Conservation (phyloP, 371 early-diverging fungal genomes). For the Caulochytrium protostelioides region DNA sequence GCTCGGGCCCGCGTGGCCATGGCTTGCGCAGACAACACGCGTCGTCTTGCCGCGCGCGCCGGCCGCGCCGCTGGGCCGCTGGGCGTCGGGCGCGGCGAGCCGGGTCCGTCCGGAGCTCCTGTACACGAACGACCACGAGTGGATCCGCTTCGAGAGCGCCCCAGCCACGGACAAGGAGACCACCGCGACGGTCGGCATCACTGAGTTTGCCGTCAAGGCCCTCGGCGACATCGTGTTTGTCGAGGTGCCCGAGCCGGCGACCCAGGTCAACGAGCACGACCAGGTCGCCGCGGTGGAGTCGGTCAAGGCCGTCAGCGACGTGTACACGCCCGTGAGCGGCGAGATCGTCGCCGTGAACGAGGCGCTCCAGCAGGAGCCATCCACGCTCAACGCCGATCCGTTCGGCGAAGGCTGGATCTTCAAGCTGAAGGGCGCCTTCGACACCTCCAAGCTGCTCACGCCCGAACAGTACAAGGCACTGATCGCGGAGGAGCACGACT, state of each 20-base stretch:
- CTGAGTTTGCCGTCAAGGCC: constrained; percentile 69
- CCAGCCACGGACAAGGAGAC: constrained; percentile 36
- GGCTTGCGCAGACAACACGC: too few relatives aligned
- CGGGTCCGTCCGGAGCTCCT: too few relatives aligned
- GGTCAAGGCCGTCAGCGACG: constrained; percentile 86
- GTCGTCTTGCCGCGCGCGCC: too few relatives aligned
- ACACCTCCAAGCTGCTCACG: too few relatives aligned
- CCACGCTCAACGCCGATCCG: constrained; percentile 52
- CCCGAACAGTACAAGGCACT: too few relatives aligned
- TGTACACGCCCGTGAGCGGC: constrained; percentile 74
- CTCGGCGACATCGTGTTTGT: constrained; percentile 91
- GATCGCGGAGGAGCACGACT: too few relatives aligned
- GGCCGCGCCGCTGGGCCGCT: too few relatives aligned
- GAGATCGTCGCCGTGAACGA: constrained; percentile 56
- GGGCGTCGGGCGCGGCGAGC: too few relatives aligned
- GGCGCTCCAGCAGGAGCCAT: constrained; percentile 37
- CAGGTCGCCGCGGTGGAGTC: constrained; percentile 72
- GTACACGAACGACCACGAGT: constrained; percentile 82
- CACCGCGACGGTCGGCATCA: constrained; percentile 76
- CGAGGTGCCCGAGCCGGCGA: constrained; percentile 51
- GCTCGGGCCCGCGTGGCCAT: too few relatives aligned
- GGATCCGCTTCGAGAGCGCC: constrained; percentile 50
- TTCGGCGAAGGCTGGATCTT: constrained; percentile 61
- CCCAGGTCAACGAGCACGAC: constrained; percentile 33
- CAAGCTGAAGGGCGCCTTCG: too few relatives aligned